A percentile compares a stretch with the other conserved stretches of the same genome.
phyloP scores from a whole-genome alignment of 495 filamentous ascomycete species.

The Aspergillus mulundensis region DNA sequence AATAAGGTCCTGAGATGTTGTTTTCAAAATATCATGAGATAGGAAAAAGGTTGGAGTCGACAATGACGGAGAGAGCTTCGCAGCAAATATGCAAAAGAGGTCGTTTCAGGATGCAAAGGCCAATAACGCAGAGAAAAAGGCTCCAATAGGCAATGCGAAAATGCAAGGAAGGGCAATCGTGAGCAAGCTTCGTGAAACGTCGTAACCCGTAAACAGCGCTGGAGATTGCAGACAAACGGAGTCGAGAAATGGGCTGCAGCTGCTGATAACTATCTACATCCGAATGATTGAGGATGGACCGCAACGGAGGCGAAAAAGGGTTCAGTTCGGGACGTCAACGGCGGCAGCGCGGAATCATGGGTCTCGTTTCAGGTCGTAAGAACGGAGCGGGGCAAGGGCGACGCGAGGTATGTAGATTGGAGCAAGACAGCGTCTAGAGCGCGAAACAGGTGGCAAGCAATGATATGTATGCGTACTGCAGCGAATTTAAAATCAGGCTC shows the following conservation, averaged over 20 bases:
- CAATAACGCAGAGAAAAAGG: slow-evolving; percentile 22
- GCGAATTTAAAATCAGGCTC: slow-evolving; percentile 17
- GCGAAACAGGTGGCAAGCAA: background rate
- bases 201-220: slow-evolving; percentile 31
- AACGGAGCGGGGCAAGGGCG: slow-evolving; percentile 28
- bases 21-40: slow-evolving; percentile 9
- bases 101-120: slow-evolving; percentile 19
- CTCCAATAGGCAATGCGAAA: slow-evolving; percentile 25
- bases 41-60: background rate
- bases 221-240: slow-evolving; percentile 16
- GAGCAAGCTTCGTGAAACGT: slow-evolving; percentile 31
- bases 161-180: slow-evolving; percentile 36
- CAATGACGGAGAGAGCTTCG: slow-evolving; percentile 4
- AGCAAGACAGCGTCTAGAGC: slow-evolving; percentile 10
- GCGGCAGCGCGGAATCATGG: slow-evolving; percentile 43
- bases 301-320: slow-evolving; percentile 13
- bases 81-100: slow-evolving; percentile 19
- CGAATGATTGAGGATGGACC: slow-evolving; percentile 10
- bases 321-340: slow-evolving; percentile 30
- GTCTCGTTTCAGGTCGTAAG: slow-evolving; percentile 59
- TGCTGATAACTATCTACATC: slow-evolving; percentile 3
- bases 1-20: background rate
- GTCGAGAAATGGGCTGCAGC: slow-evolving; percentile 5
- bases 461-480: slow-evolving; percentile 3
- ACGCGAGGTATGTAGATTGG: slow-evolving; percentile 23